Evolutionary conservation across 2,329 filamentous ascomycete species (phyloP).

Genomic region (Aspergillus oerlinghausenensis): DNA sequence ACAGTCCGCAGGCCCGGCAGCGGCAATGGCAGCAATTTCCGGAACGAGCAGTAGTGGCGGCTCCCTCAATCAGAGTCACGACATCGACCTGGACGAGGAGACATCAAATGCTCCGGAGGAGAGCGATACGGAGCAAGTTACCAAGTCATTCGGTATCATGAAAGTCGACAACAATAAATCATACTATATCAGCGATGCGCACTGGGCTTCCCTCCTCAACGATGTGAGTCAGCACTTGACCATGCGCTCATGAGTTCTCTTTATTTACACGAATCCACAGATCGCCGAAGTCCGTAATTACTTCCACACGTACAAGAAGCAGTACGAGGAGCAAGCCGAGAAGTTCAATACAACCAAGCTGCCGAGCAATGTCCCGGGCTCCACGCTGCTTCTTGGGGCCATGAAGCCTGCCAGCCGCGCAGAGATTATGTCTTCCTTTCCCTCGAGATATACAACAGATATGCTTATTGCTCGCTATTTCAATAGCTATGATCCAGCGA

Average conservation of each 20-base stretch:
- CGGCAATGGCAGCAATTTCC: constrained; percentile 56
- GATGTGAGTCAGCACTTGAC: constrained; percentile 48
- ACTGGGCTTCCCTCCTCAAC: constrained; percentile 75
- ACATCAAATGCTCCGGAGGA: constrained; percentile 57
- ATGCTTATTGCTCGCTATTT: constrained; percentile 86
- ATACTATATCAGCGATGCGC: constrained; percentile 75
- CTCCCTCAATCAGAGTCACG: constrained; percentile 35
- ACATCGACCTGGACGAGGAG: constrained; percentile 47
- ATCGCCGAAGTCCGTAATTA: constrained; percentile 93
- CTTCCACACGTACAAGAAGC: constrained; percentile 80
- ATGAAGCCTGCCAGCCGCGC: constrained; percentile 63
- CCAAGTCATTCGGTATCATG: constrained; percentile 72
- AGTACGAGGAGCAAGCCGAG: constrained; percentile 76
- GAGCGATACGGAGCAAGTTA: constrained; percentile 66
- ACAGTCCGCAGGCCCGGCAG: constrained; percentile 54
- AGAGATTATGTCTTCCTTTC: constrained; percentile 75
- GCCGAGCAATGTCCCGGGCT: constrained; percentile 54
- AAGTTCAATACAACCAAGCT: constrained; percentile 66
- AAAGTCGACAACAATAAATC: constrained; percentile 77
- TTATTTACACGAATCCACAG: constrained; percentile 32
- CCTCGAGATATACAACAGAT: constrained; percentile 76
- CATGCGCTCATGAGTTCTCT: constrained; percentile 1
- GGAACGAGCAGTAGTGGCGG: constrained; percentile 33
- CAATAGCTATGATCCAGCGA: constrained; percentile 67
- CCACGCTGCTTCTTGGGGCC: constrained; percentile 73